Base-by-base conservation (phyloP, 495 filamentous ascomycete genomes). In the Neurospora sublineolata region DNA sequence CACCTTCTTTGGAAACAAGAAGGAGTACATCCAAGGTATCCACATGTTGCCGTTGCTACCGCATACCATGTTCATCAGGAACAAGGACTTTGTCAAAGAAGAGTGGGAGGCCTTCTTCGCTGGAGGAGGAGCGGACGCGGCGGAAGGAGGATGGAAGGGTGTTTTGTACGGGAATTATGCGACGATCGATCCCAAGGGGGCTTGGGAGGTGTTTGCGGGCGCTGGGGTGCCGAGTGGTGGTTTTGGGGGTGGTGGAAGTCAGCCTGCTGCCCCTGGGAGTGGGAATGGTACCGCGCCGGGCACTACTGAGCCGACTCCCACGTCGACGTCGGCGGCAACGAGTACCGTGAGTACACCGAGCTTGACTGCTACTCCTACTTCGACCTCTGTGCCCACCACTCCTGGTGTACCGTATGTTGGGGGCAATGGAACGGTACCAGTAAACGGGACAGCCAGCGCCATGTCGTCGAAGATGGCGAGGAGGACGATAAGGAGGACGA, bases 11-110 rank as follows among this genome's bases (percentile, higher is more conserved):
- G 94, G 94, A 11, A 77, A 78, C 69, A 90, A 92, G 71, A 82
- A 87, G 3, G 93, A 97, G 82, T 97, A 89, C 77, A 89, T 98
- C 72, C 90, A 99, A 81, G 95, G 91, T 69, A 98, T 99, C 72
- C 95, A 99, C 83, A 99, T 99, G 95, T 82, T 99, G 42, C 95
- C 96, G 1, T 84, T 97, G 67, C 86, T 92, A 40, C 92, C 95
- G 1, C 85, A 84, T 70, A 89, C 89, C 0, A 82, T 89, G 20
- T 88, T 91, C 70, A 90, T 89, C 4, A 89, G 96, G 20, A 84
- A 84, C 2, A 75, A 77, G n/a, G 80, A 81, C 0, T 97, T 97
- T 74, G 93, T 96, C 4, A 78, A 78, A 23, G 86, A 97, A 80
- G 95, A 99, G 80, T 99, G 96, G 95, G 82, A 90, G 37, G 85